phyloP scores from a whole-genome alignment of 139 green algal genomes.

The Coelastrella sp. region DNA sequence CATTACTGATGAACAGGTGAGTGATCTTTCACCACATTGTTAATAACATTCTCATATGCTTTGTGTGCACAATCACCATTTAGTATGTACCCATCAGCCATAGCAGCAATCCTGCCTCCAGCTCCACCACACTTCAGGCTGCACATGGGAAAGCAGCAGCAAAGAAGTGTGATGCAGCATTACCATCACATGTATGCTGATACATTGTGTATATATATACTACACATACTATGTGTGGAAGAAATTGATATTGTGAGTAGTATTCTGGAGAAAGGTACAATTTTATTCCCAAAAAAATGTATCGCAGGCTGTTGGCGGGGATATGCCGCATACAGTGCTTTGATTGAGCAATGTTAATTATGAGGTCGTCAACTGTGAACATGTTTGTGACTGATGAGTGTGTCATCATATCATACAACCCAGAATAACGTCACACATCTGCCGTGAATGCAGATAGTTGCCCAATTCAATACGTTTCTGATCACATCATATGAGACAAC shows the following conservation, averaged over 20 bases:
- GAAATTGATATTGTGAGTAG: not conserved
- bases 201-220: too few species aligned
- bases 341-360: not conserved
- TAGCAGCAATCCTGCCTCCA: too few species aligned
- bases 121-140: too few species aligned
- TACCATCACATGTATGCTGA: too few species aligned
- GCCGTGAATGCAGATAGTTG: slow-evolving; percentile 26
- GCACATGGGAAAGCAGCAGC: too few species aligned
- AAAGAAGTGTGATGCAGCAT: too few species aligned
- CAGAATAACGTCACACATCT: not conserved
- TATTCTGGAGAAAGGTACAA: not conserved
- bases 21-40: not conserved
- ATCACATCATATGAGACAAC: slow-evolving; percentile 64
- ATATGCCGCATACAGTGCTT: not conserved
- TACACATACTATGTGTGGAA: not conserved
- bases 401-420: not conserved
- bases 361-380: not conserved
- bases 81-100: too few species aligned
- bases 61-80: not conserved
- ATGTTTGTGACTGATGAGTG: not conserved
- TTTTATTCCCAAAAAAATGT: too few species aligned
- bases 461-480: slow-evolving; percentile 50
- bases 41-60: not conserved
- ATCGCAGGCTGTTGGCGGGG: not conserved
- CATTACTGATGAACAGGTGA: not conserved